Evolutionary conservation across 257 asterid genomes (phyloP), one percentile per base, ranked within the genome.

Genomic region (Fraxinus americana): DNA sequence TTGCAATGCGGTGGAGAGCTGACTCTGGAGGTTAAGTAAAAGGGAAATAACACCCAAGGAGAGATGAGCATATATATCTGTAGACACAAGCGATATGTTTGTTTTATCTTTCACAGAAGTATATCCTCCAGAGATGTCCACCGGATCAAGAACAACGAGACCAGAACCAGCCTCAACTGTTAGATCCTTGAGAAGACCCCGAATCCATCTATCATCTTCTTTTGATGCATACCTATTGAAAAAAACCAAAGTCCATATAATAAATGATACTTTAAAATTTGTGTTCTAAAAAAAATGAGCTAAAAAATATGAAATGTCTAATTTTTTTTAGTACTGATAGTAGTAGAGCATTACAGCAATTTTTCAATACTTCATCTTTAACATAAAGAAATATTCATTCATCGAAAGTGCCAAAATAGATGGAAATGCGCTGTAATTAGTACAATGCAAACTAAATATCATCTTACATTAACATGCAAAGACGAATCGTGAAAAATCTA

Each of bases 121-220:
- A 88, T 88, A 93, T 86, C 98, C 99, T 73, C 93, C 98, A 69
- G 97, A 93, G 77, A 95, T 84, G 84, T 95, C 99, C 72, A 95
- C 90, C n/a, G 98, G 98, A 88, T 95, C 97, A 88, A 95, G 98
- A 80, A 95, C 91, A 79, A 92, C 76, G 74, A 95, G 97, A 76
- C 99, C 99, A 71, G 99, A 95, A 86, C 97, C 99, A 85, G 99
- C 94, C 83, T 95, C 99, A 71, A 95, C 85, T 7, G 90, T 89
- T 71, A 95, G 87, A 92, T 95, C 98, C 90, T 95, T 93, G 76
- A 95, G 78, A 76, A 91, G 92, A 72, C 97, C 94, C 83, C 97
- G 92, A 79, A 95, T 89, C 99, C 98, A 95, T 86, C 66, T 89
- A 82, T 93, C 99, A 85, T 88, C 92, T 82, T 91, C 99, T 86